A percentile compares a stretch with the other conserved stretches of the same genome.
Conservation (phyloP, 208 protist genomes). For the Crithidia mellificae region DNA sequence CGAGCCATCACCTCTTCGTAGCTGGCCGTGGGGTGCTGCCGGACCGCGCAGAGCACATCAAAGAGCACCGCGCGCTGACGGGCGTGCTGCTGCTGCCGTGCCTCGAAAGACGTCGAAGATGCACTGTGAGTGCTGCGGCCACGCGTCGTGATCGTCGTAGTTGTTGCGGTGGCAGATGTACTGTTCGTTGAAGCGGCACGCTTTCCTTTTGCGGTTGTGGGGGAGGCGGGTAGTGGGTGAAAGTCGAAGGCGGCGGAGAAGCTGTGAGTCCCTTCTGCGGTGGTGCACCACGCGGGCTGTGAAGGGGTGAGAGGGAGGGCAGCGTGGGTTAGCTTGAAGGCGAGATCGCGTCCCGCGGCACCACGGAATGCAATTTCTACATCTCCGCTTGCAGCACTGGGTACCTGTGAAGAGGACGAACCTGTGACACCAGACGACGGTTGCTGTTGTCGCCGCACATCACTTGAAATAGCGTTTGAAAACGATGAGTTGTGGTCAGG, state of each 20-base stretch:
- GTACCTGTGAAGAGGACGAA: no score
- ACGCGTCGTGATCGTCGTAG: conserved; percentile 16
- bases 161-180: not conserved
- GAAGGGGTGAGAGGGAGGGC: not conserved
- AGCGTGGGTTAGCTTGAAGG: conserved; percentile 8
- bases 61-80: conserved; percentile 46
- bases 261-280: not conserved
- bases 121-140: conserved; percentile 10
- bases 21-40: conserved; percentile 41
- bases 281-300: not conserved
- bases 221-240: not conserved
- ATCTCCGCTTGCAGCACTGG: not conserved
- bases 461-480: no score
- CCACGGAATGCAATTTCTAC: no score
- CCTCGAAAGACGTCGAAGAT: not conserved
- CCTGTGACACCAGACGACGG: no score
- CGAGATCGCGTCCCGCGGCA: no score
- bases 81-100: not conserved
- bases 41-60: conserved; percentile 66
- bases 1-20: conserved; percentile 28
- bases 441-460: not conserved
- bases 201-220: not conserved
- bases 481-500: no score
- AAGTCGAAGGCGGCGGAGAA: not conserved
- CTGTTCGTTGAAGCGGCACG: not conserved